Base-by-base conservation (phyloP, 176 grass and related monocot genomes). In the Aegilops tauschii region DNA sequence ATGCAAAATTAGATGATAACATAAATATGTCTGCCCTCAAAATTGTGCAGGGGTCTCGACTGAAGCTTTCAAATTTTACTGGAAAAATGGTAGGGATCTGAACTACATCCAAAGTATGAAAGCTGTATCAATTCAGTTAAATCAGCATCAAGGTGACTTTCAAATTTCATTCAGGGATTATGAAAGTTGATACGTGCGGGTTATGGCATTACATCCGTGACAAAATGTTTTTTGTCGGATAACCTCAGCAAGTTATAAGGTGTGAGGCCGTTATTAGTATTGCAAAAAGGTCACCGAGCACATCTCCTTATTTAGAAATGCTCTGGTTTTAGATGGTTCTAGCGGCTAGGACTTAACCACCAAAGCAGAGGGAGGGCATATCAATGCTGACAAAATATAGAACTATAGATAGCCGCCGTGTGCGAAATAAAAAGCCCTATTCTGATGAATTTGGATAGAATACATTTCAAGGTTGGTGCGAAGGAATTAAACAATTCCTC, bases 1-100 rank as follows among this genome's bases (percentile, higher is more conserved):
- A 74, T 49, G 69, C 3, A 84, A 94, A 78, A 63, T 18, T 39
- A 39, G 77, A 17, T 28, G 66, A 80, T 73, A 79, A 59, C 35
- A 83, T 83, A 67, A 68, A 31, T 42, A 85, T 17, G 10, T 7
- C 14, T 29, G 34, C 61, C 52, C 62, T 31, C 27, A 35, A 52
- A 80, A 21, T 25, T 44, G 39, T 85, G 62, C 17, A 32, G 63
- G 25, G 5, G 79, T 21, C 37, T 12, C 62, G 59, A 11, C 14
- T 90, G 50, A 75, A 84, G 70, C 42, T 80, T 59, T 86, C 32
- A 63, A 50, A 20, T 76, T 82, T 29, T 17, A 17, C 7, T 34
- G 75, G 68, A 56, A 12, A 49, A 82, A 66, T 68, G 83, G 20
- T 2, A 29, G 29, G 28, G 56, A 6, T n/a, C 45, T 84, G 40